Evolutionary conservation across 352 stramenopile genomes (phyloP).

Genomic region (Pythium plurisporium): DNA sequence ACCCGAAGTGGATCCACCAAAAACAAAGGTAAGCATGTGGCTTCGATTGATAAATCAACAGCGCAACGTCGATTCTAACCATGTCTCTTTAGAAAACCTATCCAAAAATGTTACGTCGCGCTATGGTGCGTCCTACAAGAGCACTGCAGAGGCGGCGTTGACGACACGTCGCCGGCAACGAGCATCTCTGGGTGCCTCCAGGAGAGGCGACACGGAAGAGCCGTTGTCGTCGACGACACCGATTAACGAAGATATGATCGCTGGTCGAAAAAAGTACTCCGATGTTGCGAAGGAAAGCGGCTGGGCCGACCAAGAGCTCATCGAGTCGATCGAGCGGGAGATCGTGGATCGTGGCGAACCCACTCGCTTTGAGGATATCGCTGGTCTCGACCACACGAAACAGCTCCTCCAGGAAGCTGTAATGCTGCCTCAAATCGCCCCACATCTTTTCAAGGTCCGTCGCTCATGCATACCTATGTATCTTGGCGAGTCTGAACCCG

Average conservation of each 20-base stretch:
- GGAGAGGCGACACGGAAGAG: slow-evolving; percentile 12
- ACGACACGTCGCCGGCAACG: slow-evolving; percentile 10
- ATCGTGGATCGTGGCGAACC: slow-evolving; percentile 75
- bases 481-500: not conserved
- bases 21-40: slow-evolving; percentile 6
- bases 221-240: not conserved
- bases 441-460: slow-evolving; percentile 75
- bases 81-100: slow-evolving; percentile 7
- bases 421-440: slow-evolving; percentile 83
- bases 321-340: slow-evolving; percentile 84
- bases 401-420: slow-evolving; percentile 82
- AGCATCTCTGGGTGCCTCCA: not conserved
- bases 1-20: not conserved
- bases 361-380: slow-evolving; percentile 79
- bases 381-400: slow-evolving; percentile 77
- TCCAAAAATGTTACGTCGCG: slow-evolving; percentile 22
- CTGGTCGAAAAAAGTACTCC: slow-evolving; percentile 70
- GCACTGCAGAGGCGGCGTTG: slow-evolving; percentile 20
- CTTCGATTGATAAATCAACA: not conserved
- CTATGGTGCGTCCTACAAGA: slow-evolving; percentile 19
- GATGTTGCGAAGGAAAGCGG: slow-evolving; percentile 73
- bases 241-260: slow-evolving; percentile 11
- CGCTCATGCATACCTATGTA: not conserved
- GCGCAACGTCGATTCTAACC: not conserved
- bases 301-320: slow-evolving; percentile 74